These are phyloP conservation scores for Wallemia mellicola DNA, from an alignment of 1,284 basidiomycete genomes.

Conservation along the genomic window DNA sequence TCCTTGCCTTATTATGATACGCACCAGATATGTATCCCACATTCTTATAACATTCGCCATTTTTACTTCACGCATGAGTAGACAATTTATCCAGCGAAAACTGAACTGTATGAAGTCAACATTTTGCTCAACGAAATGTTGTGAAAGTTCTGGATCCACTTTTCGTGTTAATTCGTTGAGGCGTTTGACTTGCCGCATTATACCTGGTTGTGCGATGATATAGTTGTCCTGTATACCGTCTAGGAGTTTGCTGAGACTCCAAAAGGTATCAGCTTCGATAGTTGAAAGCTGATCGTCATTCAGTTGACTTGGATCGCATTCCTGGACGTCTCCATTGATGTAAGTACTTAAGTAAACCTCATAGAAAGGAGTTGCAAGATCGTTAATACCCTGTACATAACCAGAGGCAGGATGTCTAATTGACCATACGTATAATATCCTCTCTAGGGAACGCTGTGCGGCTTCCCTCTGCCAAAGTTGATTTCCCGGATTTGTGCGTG, in stretches of 20 bases:
- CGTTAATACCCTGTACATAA: slow-evolving; percentile 93
- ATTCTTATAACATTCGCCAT: slow-evolving; percentile 82
- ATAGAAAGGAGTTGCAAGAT: slow-evolving; percentile 80
- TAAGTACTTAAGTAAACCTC: slow-evolving; percentile 75
- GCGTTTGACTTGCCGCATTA: slow-evolving; percentile 60
- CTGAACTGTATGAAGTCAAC: slow-evolving; percentile 98
- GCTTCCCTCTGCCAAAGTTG: slow-evolving; percentile 57
- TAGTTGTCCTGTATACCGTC: slow-evolving; percentile 96
- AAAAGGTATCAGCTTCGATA: slow-evolving; percentile 80
- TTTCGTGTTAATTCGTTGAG: slow-evolving; percentile 35
- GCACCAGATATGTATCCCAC: slow-evolving; percentile 92
- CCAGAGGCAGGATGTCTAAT: slow-evolving; percentile 86
- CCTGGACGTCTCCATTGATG: slow-evolving; percentile 63
- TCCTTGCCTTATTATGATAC: too few relatives aligned
- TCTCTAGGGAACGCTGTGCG: slow-evolving; percentile 64
- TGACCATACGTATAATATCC: slow-evolving; percentile 88
- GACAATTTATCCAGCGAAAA: slow-evolving; percentile 94
- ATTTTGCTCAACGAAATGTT: slow-evolving; percentile 53
- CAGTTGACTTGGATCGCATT: slow-evolving; percentile 48
- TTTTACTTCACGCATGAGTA: slow-evolving; percentile 83
- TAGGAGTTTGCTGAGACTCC: slow-evolving; percentile 72
- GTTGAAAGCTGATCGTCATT: slow-evolving; percentile 39
- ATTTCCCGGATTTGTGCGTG: slow-evolving; percentile 70
- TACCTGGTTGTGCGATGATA: slow-evolving; percentile 76
- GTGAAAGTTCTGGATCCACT: neutral